phyloP scores from a whole-genome alignment of 345 rosid genomes.

The Laguncularia racemosa region DNA sequence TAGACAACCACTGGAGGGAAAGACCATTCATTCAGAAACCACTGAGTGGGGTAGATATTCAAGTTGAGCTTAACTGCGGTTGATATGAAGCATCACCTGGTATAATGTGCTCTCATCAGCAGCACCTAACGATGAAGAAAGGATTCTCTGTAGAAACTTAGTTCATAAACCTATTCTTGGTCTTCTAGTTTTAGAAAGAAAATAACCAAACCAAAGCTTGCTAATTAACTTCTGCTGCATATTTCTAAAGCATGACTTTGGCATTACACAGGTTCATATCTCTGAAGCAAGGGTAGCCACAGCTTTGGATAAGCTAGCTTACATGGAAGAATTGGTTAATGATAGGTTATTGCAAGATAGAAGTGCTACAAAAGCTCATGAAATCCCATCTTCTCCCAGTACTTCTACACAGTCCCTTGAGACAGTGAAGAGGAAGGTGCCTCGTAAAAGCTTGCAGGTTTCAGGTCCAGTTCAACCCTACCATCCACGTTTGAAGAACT shows the following conservation, averaged over 20 bases:
- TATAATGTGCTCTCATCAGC: too few species aligned
- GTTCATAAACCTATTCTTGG: too few species aligned
- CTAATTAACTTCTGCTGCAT: neutral
- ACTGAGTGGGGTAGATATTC: too few species aligned
- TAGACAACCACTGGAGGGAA: too few species aligned
- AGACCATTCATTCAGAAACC: too few species aligned
- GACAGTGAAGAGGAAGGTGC: conserved; percentile 30
- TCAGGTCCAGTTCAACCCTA: conserved; percentile 92
- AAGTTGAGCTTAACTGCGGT: too few species aligned
- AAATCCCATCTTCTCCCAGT: conserved; percentile 38
- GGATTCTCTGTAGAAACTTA: too few species aligned
- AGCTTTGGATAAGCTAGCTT: conserved; percentile 88
- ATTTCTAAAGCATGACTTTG: neutral
- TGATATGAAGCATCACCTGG: too few species aligned
- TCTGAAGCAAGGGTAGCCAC: conserved; percentile 94
- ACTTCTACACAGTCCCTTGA: conserved; percentile 35
- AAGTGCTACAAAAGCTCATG: conserved; percentile 30
- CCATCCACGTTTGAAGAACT: conserved; percentile 62
- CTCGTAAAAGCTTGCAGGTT: conserved; percentile 65
- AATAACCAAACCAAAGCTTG: too few species aligned
- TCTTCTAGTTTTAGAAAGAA: too few species aligned
- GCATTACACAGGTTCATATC: conserved; percentile 67
- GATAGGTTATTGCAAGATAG: conserved; percentile 70
- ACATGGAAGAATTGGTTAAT: conserved; percentile 84
- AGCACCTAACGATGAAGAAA: too few species aligned